phyloP scores from a whole-genome alignment of 176 grass and related monocot genomes.

The Oropetium thomaeum region DNA sequence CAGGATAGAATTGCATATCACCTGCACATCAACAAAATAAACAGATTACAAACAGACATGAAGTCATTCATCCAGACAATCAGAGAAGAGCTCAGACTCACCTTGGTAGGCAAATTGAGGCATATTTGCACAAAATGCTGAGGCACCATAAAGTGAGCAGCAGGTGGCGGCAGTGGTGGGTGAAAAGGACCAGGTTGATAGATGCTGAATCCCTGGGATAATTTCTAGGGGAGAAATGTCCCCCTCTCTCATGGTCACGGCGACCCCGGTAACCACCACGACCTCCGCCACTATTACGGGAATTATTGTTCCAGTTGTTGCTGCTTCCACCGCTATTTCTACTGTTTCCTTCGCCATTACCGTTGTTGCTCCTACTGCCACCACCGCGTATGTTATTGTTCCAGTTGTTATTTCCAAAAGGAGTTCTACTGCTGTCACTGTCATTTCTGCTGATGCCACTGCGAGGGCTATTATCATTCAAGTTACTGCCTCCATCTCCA shows the following conservation, averaged over 20 bases:
- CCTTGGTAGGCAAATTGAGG: conserved; percentile 39
- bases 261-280: conserved; percentile 45
- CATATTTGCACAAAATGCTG: conserved; percentile 35
- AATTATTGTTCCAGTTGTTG: conserved; percentile 34
- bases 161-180: conserved; percentile 5
- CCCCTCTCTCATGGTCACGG: conserved; percentile 49
- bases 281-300: conserved; percentile 24
- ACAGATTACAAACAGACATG: conserved; percentile 12
- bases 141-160: conserved; percentile 37
- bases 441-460: not conserved
- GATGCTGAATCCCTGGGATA: conserved; percentile 7
- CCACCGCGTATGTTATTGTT: conserved; percentile 16
- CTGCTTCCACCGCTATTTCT: conserved; percentile 1
- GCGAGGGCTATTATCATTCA: not conserved
- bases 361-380: conserved; percentile 3
- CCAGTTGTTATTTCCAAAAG: conserved; percentile 22
- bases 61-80: not conserved
- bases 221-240: conserved; percentile 39
- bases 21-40: conserved; percentile 27
- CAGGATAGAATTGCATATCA: conserved; percentile 32
- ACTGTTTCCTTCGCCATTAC: conserved; percentile 21
- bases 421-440: conserved; percentile 13
- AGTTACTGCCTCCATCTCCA: not conserved
- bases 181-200: conserved; percentile 42
- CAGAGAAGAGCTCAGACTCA: conserved; percentile 22